phyloP scores from a whole-genome alignment of 2,329 filamentous ascomycete species.

The Arthrinium puccinioides region DNA sequence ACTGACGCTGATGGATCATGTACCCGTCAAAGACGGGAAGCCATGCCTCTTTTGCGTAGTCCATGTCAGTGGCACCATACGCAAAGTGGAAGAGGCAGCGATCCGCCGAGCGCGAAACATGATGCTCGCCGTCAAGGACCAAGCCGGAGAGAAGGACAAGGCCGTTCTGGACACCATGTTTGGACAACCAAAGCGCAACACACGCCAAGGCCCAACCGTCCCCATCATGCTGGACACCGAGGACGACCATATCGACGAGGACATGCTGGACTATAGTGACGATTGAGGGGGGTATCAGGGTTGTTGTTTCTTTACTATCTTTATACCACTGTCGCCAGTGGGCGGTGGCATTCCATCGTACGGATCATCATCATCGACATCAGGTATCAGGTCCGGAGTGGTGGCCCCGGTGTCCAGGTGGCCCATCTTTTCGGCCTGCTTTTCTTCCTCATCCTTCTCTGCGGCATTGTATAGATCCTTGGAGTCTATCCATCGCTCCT shows the following conservation, averaged over 20 bases:
- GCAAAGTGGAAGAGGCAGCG: constrained; percentile 84
- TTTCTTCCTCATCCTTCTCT: constrained; percentile 68
- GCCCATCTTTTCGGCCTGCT: constrained; percentile 53
- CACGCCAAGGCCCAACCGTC: constrained; percentile 9
- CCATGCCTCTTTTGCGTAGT: constrained; percentile 78
- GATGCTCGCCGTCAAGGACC: constrained; percentile 58
- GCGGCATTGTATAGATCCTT: constrained; percentile 81
- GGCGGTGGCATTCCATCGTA: constrained; percentile 46
- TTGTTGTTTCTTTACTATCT: constrained; percentile 57
- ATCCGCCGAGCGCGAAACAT: constrained; percentile 68
- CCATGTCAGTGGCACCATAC: constrained; percentile 85
- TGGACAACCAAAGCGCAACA: constrained; percentile 15
- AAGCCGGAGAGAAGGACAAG: constrained; percentile 12
- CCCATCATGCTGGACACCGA: not conserved
- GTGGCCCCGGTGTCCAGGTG: constrained; percentile 22
- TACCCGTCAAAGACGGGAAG: constrained; percentile 54
- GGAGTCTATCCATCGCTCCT: constrained; percentile 90
- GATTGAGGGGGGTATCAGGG: constrained; percentile 35
- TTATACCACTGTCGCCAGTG: constrained; percentile 55
- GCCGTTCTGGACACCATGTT: constrained; percentile 32
- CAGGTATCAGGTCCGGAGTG: constrained; percentile 25
- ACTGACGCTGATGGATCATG: constrained; percentile 67
- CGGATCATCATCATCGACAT: constrained; percentile 29
- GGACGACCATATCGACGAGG: constrained; percentile 37
- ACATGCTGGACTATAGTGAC: constrained; percentile 21